phyloP scores from a whole-genome alignment of 768 basidiomycete genomes.

The Boletus rubroflammeus region DNA sequence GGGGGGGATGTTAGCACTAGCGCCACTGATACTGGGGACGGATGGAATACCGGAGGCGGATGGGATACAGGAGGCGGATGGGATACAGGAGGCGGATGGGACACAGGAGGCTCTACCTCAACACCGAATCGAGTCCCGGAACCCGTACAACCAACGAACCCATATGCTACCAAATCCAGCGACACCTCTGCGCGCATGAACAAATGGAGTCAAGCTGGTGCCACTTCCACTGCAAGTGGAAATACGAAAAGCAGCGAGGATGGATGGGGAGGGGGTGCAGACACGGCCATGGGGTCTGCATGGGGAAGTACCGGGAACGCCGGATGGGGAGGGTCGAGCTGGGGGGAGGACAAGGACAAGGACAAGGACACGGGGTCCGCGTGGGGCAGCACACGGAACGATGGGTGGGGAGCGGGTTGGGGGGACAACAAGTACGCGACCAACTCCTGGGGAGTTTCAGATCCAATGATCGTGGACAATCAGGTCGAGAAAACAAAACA shows the following conservation, averaged over 20 bases:
- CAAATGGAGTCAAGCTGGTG: conserved; percentile 1
- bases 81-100: conserved; percentile 10
- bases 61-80: conserved; percentile 11
- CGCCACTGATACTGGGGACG: background rate
- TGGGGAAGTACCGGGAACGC: conserved; percentile 1
- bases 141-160: background rate
- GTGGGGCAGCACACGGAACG: background rate
- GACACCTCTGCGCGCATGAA: background rate
- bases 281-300: background rate
- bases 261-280: conserved; percentile 4
- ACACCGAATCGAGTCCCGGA: conserved; percentile 1
- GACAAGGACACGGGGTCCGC: background rate
- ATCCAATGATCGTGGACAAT: conserved; percentile 9
- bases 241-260: background rate
- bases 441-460: conserved; percentile 3
- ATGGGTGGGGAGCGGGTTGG: conserved; percentile 6
- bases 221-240: background rate
- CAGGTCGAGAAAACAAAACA: background rate
- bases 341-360: background rate
- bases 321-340: background rate
- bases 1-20: background rate
- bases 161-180: background rate
- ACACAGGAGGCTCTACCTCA: background rate
- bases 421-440: conserved; percentile 2
- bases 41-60: conserved; percentile 8